Evolutionary conservation across 176 grass and related monocot genomes (phyloP), one percentile per base, ranked within the genome.

Genomic region (Carex kokanica): DNA sequence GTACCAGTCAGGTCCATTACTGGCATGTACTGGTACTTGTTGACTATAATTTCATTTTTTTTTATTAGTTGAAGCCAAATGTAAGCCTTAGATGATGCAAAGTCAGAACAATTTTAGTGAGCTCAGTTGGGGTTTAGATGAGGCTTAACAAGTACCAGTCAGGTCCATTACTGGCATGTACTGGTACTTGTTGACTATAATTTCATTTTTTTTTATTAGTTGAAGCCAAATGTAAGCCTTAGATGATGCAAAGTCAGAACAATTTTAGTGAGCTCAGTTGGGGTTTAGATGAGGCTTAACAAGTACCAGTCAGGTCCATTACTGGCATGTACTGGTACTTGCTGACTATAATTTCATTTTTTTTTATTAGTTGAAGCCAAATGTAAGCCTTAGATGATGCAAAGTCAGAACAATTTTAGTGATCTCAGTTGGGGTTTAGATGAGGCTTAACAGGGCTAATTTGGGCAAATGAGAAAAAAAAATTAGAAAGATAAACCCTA

Each of bases 311-410:
- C 64, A 38, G 36, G 36, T 41, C 18, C 0, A 17, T n/a, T 43
- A 70, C 66, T 38, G 32, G 9, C n/a, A 73, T 45, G 18, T 73
- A 73, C 69, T 73, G 38, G 69, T 73, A 47, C 40, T 73, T 8
- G 20, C n/a, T 13, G n/a, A 73, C 41, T 23, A 49, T 11, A 47
- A 6, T 21, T 47, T n/a, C 32, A 23, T n/a, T 49, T 73, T 24
- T n/a, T 13, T 7, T 38, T 14, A 20, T 43, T 43, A 45, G 1
- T 73, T 49, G 69, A 45, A n/a, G 20, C 4, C 18, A 73, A 73
- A 1, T 49, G 14, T 0, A 36, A 68, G 64, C 11, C 10, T 8
- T 18, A 8, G 2, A 18, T 47, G 18, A 47, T 45, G 7, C 4
- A n/a, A n/a, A n/a, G n/a, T n/a, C n/a, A n/a, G 0, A 73, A 73